Conservation (phyloP, 1,139 yeast species). For the Suhomyces bolitotheri region DNA sequence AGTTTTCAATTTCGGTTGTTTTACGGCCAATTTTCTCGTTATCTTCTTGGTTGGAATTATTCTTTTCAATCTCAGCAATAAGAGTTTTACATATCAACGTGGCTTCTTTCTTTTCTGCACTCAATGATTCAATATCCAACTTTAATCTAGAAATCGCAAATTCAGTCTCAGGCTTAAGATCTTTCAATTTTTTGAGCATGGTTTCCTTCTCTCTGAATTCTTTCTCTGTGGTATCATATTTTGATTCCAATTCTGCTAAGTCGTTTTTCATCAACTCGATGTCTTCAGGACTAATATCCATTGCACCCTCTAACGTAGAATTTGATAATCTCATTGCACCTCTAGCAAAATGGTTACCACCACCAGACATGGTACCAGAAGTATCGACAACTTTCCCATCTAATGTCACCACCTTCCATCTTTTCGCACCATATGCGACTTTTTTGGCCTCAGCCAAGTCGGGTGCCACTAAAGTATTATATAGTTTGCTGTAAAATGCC, state of each 20-base stretch:
- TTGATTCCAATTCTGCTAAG: conserved; percentile 54
- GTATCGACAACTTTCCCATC: conserved; percentile 92
- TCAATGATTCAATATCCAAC: conserved; percentile 67
- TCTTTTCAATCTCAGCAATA: conserved; percentile 38
- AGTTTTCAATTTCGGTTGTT: conserved; percentile 32
- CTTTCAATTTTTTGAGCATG: conserved; percentile 58
- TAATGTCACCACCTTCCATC: conserved; percentile 88
- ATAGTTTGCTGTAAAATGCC: conserved; percentile 85
- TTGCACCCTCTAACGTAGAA: conserved; percentile 21
- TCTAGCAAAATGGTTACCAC: conserved; percentile 68
- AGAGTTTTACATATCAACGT: conserved; percentile 34
- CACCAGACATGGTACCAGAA: conserved; percentile 98
- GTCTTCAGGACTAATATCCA: conserved; percentile 54
- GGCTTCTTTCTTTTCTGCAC: conserved; percentile 48
- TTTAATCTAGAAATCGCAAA: conserved; percentile 56
- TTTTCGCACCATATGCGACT: conserved; percentile 80
- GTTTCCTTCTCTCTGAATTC: conserved; percentile 61
- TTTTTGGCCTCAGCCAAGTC: conserved; percentile 77
- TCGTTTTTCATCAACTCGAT: conserved; percentile 57
- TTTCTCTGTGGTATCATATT: conserved; percentile 51
- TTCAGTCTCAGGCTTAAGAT: conserved; percentile 72
- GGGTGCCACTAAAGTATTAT: conserved; percentile 84
- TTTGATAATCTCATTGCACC: conserved; percentile 62
- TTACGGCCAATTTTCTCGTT: conserved; percentile 42
- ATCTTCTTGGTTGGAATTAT: conserved; percentile 24